These are phyloP conservation scores for Oxytropis ochrocephala DNA, from an alignment of 306 rosid genomes.

Conservation along the genomic window DNA sequence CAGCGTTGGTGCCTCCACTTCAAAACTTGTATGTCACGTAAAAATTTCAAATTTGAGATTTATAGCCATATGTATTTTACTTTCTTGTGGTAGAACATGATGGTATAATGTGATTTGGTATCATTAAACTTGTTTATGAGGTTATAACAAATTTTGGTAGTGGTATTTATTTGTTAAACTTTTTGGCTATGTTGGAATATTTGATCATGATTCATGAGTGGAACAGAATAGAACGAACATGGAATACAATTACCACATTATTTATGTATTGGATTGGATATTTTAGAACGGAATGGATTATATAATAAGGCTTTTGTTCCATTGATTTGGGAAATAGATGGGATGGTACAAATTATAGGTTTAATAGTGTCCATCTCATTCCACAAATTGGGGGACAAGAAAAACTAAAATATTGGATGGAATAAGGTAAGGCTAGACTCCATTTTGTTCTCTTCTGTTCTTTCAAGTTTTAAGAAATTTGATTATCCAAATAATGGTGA, in stretches of 20 bases:
- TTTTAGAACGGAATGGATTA: neutral
- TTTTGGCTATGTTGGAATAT: neutral
- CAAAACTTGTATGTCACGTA: slow-evolving; percentile 54
- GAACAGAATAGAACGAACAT: neutral
- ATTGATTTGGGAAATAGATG: neutral
- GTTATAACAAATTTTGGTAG: neutral
- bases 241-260: neutral
- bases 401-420: neutral
- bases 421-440: neutral
- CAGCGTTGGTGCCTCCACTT: slow-evolving; percentile 72
- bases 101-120: neutral
- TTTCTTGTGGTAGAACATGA: neutral
- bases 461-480: neutral
- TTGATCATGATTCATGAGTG: neutral
- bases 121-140: no score
- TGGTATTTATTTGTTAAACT: neutral
- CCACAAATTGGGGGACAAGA: neutral
- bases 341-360: neutral
- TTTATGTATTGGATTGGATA: neutral
- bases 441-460: neutral
- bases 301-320: neutral
- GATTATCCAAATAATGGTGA: neutral
- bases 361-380: neutral
- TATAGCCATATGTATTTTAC: no score
- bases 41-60: no score